A percentile compares a stretch with the other conserved stretches of the same genome.
Evolutionary conservation across 1,139 yeast genomes (phyloP).

Genomic region (Groenewaldozyma sp.): DNA sequence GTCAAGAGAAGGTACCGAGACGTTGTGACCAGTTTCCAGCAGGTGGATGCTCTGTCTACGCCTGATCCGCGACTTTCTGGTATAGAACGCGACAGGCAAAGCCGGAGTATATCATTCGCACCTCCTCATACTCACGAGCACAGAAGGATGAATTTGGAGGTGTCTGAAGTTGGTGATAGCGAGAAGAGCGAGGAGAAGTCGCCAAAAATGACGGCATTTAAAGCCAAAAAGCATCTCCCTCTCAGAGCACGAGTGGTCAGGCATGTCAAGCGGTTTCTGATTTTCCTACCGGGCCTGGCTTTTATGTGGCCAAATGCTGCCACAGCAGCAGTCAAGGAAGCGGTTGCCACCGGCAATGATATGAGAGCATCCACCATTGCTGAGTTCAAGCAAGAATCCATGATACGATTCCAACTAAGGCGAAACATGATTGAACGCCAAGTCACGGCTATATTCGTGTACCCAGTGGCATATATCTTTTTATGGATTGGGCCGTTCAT

Average conservation of each 20-base stretch:
- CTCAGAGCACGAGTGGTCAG: no score
- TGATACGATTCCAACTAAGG: constrained; percentile 50
- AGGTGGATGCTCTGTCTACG: not conserved
- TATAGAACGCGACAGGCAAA: not conserved
- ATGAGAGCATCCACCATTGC: constrained; percentile 23
- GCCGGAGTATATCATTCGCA: not conserved
- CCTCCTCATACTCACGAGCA: no score
- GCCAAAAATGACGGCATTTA: not conserved
- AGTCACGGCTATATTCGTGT: constrained; percentile 69
- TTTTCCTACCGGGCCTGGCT: constrained; percentile 25
- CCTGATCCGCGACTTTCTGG: not conserved
- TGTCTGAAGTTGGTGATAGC: not conserved
- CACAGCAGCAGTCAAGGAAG: not conserved
- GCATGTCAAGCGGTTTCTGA: constrained; percentile 10
- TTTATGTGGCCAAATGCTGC: constrained; percentile 12
- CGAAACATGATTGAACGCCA: constrained; percentile 65
- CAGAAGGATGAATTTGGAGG: not conserved
- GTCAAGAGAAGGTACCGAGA: constrained; percentile 38
- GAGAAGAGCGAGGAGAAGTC: no score
- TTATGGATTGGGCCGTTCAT: constrained; percentile 78
- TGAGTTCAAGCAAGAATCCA: constrained; percentile 48
- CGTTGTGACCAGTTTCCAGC: constrained; percentile 21
- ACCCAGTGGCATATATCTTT: constrained; percentile 72
- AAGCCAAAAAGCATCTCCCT: no score
- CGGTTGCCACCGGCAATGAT: not conserved